Evolutionary conservation across 352 stramenopile species (phyloP), one percentile per base, ranked within the genome.

Genomic region (Globisporangium emineosum): DNA sequence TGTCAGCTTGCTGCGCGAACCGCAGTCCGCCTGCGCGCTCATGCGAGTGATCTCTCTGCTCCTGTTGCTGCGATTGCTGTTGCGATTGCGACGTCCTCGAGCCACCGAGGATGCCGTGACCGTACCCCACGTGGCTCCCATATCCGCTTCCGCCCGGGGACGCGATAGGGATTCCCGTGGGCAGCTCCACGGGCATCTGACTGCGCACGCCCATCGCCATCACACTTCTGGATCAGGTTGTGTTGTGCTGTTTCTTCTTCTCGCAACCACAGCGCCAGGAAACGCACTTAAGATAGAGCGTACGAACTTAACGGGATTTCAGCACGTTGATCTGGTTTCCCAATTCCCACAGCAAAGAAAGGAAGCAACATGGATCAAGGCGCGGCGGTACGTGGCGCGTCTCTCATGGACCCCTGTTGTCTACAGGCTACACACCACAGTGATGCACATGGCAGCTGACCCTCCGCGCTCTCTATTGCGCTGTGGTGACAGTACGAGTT

Each of bases 401-500:
- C 56, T 49, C 30, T 42, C 51, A 23, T 29, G 29, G 29, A 43
- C 37, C 5, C 2, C 50, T 35, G 19, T 58, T n/a, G n/a, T n/a
- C n/a, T n/a, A n/a, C n/a, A n/a, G n/a, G 13, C 30, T 27, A 13
- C 12, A 21, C 9, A 45, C 30, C 9, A 42, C 17, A 21, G 15
- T 15, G 50, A n/a, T 5, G 27, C 6, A 23, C 12, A 8, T 10
- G n/a, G 9, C 5, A 29, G n/a, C 52, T 58, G 15, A 58, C 21
- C 0, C 30, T 27, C 5, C 8, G 2, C 25, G 12, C 30, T 29
- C 32, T 27, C 30, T 42, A 15, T 9, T 30, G 19, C 40, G 19
- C 21, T 37, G 5, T 62, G 37, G 29, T 37, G 45, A 30, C 51
- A 93, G 83, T 96, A 96, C 65, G 75, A 84, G 62, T 96, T 96